Evolutionary conservation across 805 yeast species (phyloP).

Genomic region (Candida schatavii): DNA sequence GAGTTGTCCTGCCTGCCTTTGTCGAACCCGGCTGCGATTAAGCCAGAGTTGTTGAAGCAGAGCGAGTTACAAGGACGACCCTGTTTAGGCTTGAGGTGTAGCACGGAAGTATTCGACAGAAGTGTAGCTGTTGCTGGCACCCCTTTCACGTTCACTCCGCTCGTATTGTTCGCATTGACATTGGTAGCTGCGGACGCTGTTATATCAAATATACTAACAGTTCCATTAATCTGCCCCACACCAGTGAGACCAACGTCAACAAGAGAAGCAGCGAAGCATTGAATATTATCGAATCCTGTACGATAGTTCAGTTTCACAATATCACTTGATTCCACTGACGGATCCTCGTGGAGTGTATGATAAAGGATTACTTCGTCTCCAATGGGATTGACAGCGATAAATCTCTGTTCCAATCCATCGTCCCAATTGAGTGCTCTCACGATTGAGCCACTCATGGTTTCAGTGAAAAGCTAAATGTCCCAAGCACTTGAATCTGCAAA

Average conservation of each 20-base stretch:
- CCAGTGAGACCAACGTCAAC: slow-evolving; percentile 57
- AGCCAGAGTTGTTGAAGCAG: slow-evolving; percentile 61
- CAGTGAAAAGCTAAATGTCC: no score
- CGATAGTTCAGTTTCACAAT: slow-evolving; percentile 50
- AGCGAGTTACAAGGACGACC: slow-evolving; percentile 73
- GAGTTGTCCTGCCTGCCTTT: slow-evolving; percentile 74
- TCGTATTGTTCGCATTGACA: slow-evolving; percentile 7
- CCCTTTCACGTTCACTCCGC: no score
- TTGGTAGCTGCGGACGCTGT: slow-evolving; percentile 23
- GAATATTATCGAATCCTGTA: slow-evolving; percentile 66
- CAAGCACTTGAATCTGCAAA: no score
- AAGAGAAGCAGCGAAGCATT: slow-evolving; percentile 62
- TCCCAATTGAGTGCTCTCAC: slow-evolving; percentile 63
- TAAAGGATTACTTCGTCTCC: slow-evolving; percentile 77
- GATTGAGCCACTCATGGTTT: slow-evolving; percentile 65
- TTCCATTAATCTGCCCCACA: slow-evolving; percentile 74
- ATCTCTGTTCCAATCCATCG: slow-evolving; percentile 51
- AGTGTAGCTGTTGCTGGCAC: not conserved
- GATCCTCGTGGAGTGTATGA: slow-evolving; percentile 45
- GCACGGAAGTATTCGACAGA: slow-evolving; percentile 21
- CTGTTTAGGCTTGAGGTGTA: slow-evolving; percentile 57
- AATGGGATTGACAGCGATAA: slow-evolving; percentile 68
- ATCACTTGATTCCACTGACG: slow-evolving; percentile 50
- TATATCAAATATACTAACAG: slow-evolving; percentile 61
- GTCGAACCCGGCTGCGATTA: slow-evolving; percentile 77